A percentile compares a stretch with the other conserved stretches of the same genome.
Conservation (phyloP, 2,329 filamentous ascomycete genomes). For the Epichloe baconii region DNA sequence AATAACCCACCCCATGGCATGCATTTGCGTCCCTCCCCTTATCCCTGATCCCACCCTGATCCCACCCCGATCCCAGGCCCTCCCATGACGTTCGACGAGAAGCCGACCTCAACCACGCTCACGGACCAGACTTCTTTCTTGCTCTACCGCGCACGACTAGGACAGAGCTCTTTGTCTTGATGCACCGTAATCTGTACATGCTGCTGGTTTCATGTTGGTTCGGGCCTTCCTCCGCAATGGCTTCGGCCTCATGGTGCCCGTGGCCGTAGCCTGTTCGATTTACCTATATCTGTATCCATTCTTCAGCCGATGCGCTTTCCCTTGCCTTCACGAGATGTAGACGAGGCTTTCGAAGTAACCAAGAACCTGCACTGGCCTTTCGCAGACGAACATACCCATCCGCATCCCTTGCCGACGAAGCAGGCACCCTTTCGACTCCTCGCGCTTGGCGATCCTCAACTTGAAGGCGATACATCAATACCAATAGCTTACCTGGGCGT, state of each 20-base stretch:
- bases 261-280: constrained; percentile 55
- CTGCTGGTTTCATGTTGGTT: constrained; percentile 36
- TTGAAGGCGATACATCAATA: constrained; percentile 83
- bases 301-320: constrained; percentile 67
- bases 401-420: constrained; percentile 13
- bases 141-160: background rate
- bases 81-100: background rate
- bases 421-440: constrained; percentile 73
- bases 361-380: constrained; percentile 30
- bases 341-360: constrained; percentile 22
- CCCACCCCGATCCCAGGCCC: background rate
- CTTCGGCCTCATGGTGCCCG: constrained; percentile 39
- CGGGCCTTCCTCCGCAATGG: constrained; percentile 42
- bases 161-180: background rate
- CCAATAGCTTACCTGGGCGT: constrained; percentile 40
- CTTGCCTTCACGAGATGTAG: constrained; percentile 31
- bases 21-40: background rate
- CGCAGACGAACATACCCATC: constrained; percentile 10
- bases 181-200: constrained; percentile 17
- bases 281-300: constrained; percentile 84
- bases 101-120: background rate
- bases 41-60: background rate
- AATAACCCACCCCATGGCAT: background rate
- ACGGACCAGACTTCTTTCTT: background rate
- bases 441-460: constrained; percentile 79